phyloP scores from a whole-genome alignment of 495 filamentous ascomycete genomes.

The Talaromyces thailandensis region DNA sequence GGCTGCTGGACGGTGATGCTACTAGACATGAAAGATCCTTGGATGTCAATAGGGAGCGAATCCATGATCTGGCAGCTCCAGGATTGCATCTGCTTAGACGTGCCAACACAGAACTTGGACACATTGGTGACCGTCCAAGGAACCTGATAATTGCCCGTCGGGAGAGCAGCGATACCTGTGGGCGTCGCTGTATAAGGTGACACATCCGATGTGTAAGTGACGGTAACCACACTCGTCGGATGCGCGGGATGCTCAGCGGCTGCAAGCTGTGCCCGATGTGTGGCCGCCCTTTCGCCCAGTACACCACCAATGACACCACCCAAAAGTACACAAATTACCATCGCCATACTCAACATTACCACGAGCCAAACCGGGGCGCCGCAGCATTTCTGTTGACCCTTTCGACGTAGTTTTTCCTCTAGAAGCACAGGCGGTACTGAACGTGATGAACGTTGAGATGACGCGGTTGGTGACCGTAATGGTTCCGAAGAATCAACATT shows the following conservation, averaged over 20 bases:
- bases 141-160: slow-evolving; percentile 56
- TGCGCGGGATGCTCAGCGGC: slow-evolving; percentile 20
- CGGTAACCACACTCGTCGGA: slow-evolving; percentile 21
- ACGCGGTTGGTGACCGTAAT: background rate
- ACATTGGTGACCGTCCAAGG: slow-evolving; percentile 46
- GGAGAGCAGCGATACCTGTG: slow-evolving; percentile 46
- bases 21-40: slow-evolving; percentile 12
- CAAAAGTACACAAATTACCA: slow-evolving; percentile 47
- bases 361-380: slow-evolving; percentile 64
- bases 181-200: slow-evolving; percentile 51
- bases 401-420: slow-evolving; percentile 47
- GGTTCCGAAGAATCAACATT: slow-evolving; percentile 2
- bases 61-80: slow-evolving; percentile 55
- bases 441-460: background rate
- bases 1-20: slow-evolving; percentile 21
- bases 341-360: slow-evolving; percentile 41
- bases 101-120: slow-evolving; percentile 58
- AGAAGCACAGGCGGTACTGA: slow-evolving; percentile 35
- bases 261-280: slow-evolving; percentile 11
- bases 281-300: slow-evolving; percentile 29
- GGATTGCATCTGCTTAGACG: slow-evolving; percentile 47
- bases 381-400: slow-evolving; percentile 49
- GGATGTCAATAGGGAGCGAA: slow-evolving; percentile 32
- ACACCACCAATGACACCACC: slow-evolving; percentile 56
- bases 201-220: slow-evolving; percentile 54